Conservation (phyloP, 805 yeast genomes). For the Vanderwaltozyma verrucispora region DNA sequence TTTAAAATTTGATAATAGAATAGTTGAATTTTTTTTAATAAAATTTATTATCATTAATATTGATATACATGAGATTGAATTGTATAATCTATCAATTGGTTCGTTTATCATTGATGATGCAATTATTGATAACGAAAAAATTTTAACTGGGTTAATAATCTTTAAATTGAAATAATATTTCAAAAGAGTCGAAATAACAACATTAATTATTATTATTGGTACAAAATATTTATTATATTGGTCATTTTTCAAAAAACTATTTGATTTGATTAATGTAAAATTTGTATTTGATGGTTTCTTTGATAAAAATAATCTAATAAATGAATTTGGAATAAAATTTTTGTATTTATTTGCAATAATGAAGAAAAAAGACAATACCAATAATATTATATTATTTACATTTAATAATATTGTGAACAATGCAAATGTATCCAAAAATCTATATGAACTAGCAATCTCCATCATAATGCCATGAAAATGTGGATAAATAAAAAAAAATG, state of each 20-base stretch:
- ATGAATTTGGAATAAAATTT: slow-evolving; percentile 20
- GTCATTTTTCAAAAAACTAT: no score
- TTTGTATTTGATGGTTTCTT: slow-evolving; percentile 15
- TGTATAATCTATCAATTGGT: slow-evolving; percentile 20
- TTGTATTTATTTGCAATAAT: slow-evolving; percentile 20
- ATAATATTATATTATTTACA: slow-evolving; percentile 21
- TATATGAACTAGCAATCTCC: slow-evolving; percentile 15
- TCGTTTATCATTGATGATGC: slow-evolving; percentile 28
- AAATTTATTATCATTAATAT: neutral
- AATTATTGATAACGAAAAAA: slow-evolving; percentile 20
- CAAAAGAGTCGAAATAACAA: slow-evolving; percentile 13
- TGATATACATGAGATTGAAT: slow-evolving; percentile 23
- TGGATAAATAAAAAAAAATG: no score
- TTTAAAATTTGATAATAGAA: neutral
- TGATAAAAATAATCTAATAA: slow-evolving; percentile 21
- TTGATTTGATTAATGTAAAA: neutral
- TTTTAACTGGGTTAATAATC: slow-evolving; percentile 19
- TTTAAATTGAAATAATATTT: slow-evolving; percentile 14
- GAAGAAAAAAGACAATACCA: slow-evolving; percentile 18
- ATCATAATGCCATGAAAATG: no score
- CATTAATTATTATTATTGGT: slow-evolving; percentile 8
- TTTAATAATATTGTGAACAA: slow-evolving; percentile 24
- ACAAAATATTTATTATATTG: neutral
- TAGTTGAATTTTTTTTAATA: neutral
- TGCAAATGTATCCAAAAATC: slow-evolving; percentile 25